Conservation (phyloP, 768 basidiomycete genomes). For the Xerocomus brunneocitrinus region DNA sequence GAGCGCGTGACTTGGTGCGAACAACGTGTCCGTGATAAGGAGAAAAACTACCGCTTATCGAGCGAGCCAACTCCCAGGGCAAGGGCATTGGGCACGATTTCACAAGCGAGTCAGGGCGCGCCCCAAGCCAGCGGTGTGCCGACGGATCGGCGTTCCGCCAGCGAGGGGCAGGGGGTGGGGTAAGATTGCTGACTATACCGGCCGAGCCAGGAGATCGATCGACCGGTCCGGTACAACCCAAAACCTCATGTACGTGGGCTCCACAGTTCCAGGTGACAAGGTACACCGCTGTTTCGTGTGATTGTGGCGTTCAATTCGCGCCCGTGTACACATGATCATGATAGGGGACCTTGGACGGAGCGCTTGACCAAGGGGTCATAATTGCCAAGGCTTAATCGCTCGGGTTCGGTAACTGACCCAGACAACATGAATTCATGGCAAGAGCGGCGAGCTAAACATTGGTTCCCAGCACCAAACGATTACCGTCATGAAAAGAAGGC, state of each 20-base stretch:
- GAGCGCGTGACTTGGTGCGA: background rate
- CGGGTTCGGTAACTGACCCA: background rate
- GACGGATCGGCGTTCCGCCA: background rate
- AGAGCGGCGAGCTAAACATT: background rate
- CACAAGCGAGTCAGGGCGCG: background rate
- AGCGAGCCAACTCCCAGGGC: background rate
- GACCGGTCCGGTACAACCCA: background rate
- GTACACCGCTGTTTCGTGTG: background rate
- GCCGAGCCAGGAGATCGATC: background rate
- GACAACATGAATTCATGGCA: background rate
- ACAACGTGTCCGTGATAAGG: background rate
- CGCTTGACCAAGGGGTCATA: background rate
- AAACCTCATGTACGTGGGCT: background rate
- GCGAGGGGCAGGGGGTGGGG: background rate
- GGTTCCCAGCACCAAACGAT: constrained; percentile 1
- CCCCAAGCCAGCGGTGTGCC: background rate
- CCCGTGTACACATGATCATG: background rate
- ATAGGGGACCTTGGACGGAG: background rate
- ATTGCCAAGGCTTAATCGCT: background rate
- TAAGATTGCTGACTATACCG: background rate
- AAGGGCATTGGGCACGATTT: background rate
- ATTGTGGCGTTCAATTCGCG: background rate
- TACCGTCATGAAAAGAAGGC: background rate
- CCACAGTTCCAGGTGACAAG: background rate
- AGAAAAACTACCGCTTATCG: background rate